Conservation (phyloP, 371 early-diverging fungal genomes). For the Batkoa obscura region DNA sequence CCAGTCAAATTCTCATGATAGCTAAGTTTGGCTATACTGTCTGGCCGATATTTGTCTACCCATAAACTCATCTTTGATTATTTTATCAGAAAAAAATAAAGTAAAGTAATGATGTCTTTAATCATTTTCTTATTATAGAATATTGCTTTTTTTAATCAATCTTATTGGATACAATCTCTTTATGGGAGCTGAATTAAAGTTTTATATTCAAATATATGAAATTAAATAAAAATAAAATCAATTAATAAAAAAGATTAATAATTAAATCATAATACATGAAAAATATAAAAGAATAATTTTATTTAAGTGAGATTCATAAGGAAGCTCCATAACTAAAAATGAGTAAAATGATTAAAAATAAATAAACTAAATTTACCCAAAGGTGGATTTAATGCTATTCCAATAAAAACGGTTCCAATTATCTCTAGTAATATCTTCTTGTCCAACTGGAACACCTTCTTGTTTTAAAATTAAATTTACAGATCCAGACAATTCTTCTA, state of each 20-base stretch:
- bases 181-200: too few relatives aligned
- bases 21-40: slow-evolving; percentile 61
- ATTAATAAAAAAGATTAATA: too few relatives aligned
- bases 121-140: too few relatives aligned
- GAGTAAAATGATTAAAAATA: not conserved
- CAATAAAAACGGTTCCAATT: slow-evolving; percentile 91
- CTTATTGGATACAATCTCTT: too few relatives aligned
- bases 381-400: slow-evolving; percentile 77
- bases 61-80: slow-evolving; percentile 65
- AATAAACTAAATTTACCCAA: slow-evolving; percentile 35
- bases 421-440: slow-evolving; percentile 55
- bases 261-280: too few relatives aligned
- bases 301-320: too few relatives aligned
- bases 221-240: too few relatives aligned
- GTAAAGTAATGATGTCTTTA: too few relatives aligned
- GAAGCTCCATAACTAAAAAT: not conserved
- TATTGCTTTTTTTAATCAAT: too few relatives aligned
- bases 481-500: slow-evolving; percentile 28
- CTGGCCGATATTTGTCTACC: slow-evolving; percentile 94
- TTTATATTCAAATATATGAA: too few relatives aligned
- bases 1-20: slow-evolving; percentile 55
- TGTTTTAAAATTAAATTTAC: slow-evolving; percentile 19
- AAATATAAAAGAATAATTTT: too few relatives aligned
- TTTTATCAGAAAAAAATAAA: too few relatives aligned
- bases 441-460: slow-evolving; percentile 71